Conservation (phyloP, 2,329 filamentous ascomycete species). For the Cercospora nicotianae region DNA sequence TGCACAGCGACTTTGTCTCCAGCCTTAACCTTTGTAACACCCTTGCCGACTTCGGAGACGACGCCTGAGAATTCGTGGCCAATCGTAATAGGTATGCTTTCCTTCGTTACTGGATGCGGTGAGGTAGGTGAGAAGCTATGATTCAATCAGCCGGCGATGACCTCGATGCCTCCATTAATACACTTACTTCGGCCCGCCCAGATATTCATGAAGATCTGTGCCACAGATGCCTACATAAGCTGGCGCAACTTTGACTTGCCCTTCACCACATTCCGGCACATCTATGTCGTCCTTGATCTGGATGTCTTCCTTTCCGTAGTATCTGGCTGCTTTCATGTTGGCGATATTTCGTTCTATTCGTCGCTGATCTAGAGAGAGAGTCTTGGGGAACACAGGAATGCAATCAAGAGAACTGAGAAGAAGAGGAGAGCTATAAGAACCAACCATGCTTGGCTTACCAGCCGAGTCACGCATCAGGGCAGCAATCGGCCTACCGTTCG, state of each 20-base stretch:
- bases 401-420: not conserved
- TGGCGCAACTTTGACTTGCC: conserved; percentile 52
- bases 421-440: conserved; percentile 1
- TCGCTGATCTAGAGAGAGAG: not conserved
- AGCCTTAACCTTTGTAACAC: conserved; percentile 45
- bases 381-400: not conserved
- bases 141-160: not conserved
- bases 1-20: conserved; percentile 62
- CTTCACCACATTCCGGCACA: conserved; percentile 49
- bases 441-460: not conserved
- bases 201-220: conserved; percentile 35
- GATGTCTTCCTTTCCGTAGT: conserved; percentile 58
- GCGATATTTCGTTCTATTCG: not conserved
- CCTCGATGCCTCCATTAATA: not conserved
- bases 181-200: conserved; percentile 42
- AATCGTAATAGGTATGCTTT: conserved; percentile 58
- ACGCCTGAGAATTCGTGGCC: conserved; percentile 67
- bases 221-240: conserved; percentile 57
- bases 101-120: conserved; percentile 60
- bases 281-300: conserved; percentile 54
- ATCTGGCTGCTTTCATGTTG: conserved; percentile 56
- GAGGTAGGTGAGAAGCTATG: conserved; percentile 51
- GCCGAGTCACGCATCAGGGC: not conserved
- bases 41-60: conserved; percentile 58
- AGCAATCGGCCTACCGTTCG: not conserved